Evolutionary conservation across 169 alveolate species (phyloP).

Genomic region (Haemoproteus tartakovskyi): DNA sequence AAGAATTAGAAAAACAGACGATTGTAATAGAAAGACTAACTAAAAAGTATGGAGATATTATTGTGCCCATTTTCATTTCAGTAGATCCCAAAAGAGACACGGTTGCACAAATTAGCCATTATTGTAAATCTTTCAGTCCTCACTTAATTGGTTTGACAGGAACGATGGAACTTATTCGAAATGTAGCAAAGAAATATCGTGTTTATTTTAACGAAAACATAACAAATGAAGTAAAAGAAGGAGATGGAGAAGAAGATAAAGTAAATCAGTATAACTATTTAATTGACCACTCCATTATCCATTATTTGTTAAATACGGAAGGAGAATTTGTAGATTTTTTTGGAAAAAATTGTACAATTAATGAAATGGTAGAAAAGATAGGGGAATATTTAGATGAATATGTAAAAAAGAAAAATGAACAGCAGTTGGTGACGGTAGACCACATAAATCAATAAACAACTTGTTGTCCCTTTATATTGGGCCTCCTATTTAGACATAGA

Average conservation of each 20-base stretch:
- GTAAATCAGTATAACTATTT: constrained; percentile 77
- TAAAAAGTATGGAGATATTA: constrained; percentile 70
- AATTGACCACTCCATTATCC: constrained; percentile 88
- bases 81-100: constrained; percentile 79
- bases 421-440: too few relatives aligned
- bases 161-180: constrained; percentile 70
- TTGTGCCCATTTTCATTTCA: constrained; percentile 76
- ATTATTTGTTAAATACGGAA: constrained; percentile 79
- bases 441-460: too few relatives aligned
- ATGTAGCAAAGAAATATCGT: constrained; percentile 74
- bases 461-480: too few relatives aligned
- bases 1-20: constrained; percentile 84
- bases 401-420: too few relatives aligned
- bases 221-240: background rate
- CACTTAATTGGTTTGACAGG: constrained; percentile 76
- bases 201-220: constrained; percentile 71
- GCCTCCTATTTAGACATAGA: too few relatives aligned
- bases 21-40: constrained; percentile 73
- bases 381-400: constrained; percentile 36
- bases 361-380: constrained; percentile 74
- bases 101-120: constrained; percentile 67
- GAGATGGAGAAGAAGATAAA: background rate
- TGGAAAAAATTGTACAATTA: constrained; percentile 84
- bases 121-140: constrained; percentile 71
- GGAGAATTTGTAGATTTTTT: constrained; percentile 88